These are phyloP conservation scores for Raddia distichophylla DNA, from an alignment of 176 grass and related monocot species.

Conservation along the genomic window DNA sequence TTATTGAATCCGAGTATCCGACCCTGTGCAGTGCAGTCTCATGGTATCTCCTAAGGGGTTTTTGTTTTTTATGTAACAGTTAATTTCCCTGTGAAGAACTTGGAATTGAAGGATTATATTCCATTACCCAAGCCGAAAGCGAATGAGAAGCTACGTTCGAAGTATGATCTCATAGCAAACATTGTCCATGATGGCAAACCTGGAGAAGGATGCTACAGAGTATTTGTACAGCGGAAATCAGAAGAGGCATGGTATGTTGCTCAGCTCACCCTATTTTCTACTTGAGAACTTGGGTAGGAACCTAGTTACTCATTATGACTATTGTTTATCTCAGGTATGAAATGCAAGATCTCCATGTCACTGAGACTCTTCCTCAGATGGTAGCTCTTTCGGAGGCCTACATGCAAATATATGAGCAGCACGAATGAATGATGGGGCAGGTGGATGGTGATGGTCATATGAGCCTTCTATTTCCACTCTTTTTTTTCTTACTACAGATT, in stretches of 20 bases:
- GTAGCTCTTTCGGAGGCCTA: constrained; percentile 91
- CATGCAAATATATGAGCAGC: constrained; percentile 99
- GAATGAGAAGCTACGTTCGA: constrained; percentile 69
- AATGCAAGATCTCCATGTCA: constrained; percentile 99
- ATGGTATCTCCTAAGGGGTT: constrained; percentile 16
- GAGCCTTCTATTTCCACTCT: background rate
- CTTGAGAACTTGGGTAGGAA: background rate
- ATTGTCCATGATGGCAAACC: constrained; percentile 98
- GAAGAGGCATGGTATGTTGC: constrained; percentile 82
- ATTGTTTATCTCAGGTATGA: constrained; percentile 71
- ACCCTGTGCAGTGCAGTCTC: background rate
- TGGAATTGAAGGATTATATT: constrained; percentile 98
- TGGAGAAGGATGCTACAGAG: constrained; percentile 87
- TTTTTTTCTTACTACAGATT: constrained; percentile 17
- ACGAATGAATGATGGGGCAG: constrained; percentile 44
- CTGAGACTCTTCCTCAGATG: constrained; percentile 97
- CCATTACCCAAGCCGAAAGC: constrained; percentile 79
- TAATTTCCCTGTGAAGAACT: constrained; percentile 95
- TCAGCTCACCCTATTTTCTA: background rate
- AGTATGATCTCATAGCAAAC: constrained; percentile 95
- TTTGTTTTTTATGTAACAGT: constrained; percentile 49
- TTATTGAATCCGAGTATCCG: constrained; percentile 16
- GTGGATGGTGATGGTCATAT: background rate
- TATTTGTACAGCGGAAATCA: constrained; percentile 91
- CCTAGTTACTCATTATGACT: background rate